Percentiles rank a stretch among this genome's conserved stretches.
These are phyloP conservation scores for Grifola frondosa DNA, from an alignment of 1,284 basidiomycete genomes.

Conservation along the genomic window DNA sequence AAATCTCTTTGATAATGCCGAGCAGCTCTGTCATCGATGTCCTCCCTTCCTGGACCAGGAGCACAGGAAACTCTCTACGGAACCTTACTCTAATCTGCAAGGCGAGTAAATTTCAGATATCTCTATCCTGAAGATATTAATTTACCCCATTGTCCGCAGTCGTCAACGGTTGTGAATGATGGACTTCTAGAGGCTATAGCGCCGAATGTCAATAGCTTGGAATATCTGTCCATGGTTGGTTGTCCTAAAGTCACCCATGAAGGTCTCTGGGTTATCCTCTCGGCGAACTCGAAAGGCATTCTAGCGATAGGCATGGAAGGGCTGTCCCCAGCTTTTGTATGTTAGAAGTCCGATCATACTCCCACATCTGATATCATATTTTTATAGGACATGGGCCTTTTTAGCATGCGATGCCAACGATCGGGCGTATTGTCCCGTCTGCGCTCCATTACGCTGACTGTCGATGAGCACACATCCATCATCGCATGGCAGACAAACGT, in stretches of 20 bases:
- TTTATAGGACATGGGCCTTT: conserved; percentile 50
- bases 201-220: conserved; percentile 45
- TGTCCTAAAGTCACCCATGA: conserved; percentile 66
- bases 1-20: conserved; percentile 72
- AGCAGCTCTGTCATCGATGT: conserved; percentile 48
- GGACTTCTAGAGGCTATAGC: conserved; percentile 47
- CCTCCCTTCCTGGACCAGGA: conserved; percentile 50
- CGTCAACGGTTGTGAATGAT: conserved; percentile 58
- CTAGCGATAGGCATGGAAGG: conserved; percentile 58
- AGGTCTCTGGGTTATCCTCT: conserved; percentile 53
- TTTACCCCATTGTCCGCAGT: conserved; percentile 36
- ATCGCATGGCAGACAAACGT: conserved; percentile 46
- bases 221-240: conserved; percentile 59
- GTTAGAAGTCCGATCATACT: conserved; percentile 19
- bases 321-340: conserved; percentile 60
- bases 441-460: conserved; percentile 58
- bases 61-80: conserved; percentile 44
- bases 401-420: conserved; percentile 40
- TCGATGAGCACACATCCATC: conserved; percentile 36
- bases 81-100: conserved; percentile 67
- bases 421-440: conserved; percentile 42
- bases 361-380: background rate
- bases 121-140: conserved; percentile 3
- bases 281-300: conserved; percentile 44
- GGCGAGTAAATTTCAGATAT: conserved; percentile 36